A percentile compares a stretch with the other conserved stretches of the same genome.
Conservation (phyloP, 2,329 filamentous ascomycete genomes). For the Aspergillus proliferans region DNA sequence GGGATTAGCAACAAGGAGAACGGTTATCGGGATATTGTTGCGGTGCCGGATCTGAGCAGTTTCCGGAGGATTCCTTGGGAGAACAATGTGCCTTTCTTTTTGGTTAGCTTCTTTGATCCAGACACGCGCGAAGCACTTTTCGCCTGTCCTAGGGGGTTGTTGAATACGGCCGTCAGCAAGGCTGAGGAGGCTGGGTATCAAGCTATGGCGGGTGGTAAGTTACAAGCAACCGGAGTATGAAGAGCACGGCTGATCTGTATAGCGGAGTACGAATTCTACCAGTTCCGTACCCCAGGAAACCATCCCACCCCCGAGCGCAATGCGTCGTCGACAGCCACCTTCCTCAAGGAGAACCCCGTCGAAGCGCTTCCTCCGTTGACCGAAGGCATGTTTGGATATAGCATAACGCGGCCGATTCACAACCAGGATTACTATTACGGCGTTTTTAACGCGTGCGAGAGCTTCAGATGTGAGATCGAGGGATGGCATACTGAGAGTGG, state of each 20-base stretch:
- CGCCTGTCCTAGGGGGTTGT: conserved; percentile 71
- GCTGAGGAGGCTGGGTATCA: conserved; percentile 63
- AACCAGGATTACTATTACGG: conserved; percentile 92
- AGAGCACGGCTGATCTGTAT: conserved; percentile 5
- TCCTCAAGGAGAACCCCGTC: conserved; percentile 66
- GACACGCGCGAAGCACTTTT: conserved; percentile 65
- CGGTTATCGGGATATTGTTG: conserved; percentile 79
- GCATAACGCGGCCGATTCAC: conserved; percentile 75
- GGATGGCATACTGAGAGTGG: conserved; percentile 95
- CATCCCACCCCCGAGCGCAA: conserved; percentile 49
- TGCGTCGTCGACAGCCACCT: conserved; percentile 64
- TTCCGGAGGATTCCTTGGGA: conserved; percentile 90
- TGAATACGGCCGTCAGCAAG: conserved; percentile 64
- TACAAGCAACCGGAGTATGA: not conserved
- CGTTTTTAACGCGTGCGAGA: conserved; percentile 71
- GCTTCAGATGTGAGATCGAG: conserved; percentile 76
- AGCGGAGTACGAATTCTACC: conserved; percentile 96
- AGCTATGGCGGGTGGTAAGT: conserved; percentile 82
- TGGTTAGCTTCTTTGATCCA: conserved; percentile 77
- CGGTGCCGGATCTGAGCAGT: conserved; percentile 68
- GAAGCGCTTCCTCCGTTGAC: conserved; percentile 71
- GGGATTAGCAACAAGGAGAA: conserved; percentile 85
- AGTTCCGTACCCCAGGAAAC: conserved; percentile 64
- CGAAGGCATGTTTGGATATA: conserved; percentile 95
- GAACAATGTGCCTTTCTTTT: conserved; percentile 74